These are phyloP conservation scores for Bidens hawaiensis DNA, from an alignment of 140 eudicot species.

Conservation along the genomic window DNA sequence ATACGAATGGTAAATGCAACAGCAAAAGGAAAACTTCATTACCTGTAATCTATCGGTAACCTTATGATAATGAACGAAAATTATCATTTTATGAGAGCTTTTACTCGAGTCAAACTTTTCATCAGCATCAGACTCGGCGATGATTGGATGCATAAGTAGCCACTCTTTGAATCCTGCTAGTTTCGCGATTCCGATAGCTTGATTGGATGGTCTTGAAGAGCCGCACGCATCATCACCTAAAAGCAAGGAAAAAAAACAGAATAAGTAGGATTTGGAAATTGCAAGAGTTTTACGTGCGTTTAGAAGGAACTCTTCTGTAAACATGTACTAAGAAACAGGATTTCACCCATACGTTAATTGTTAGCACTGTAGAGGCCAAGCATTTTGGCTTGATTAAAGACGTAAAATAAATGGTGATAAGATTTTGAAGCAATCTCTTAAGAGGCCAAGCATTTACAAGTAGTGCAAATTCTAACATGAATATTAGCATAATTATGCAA, in stretches of 20 bases:
- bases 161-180: constrained; percentile 84
- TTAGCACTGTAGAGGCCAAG: background rate
- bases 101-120: constrained; percentile 38
- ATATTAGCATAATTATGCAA: no score
- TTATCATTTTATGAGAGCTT: constrained; percentile 86
- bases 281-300: background rate
- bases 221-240: constrained; percentile 36
- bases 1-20: no score
- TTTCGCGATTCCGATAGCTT: constrained; percentile 80
- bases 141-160: constrained; percentile 87
- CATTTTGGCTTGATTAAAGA: constrained; percentile 1
- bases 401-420: background rate
- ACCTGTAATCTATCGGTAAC: constrained; percentile 90
- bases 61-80: constrained; percentile 90
- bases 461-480: background rate
- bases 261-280: constrained; percentile 10
- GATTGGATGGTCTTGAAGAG: constrained; percentile 41
- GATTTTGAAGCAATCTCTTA: constrained; percentile 7
- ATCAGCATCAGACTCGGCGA: constrained; percentile 49
- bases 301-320: background rate
- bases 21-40: constrained; percentile 22
- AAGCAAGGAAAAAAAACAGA: constrained; percentile 9
- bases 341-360: constrained; percentile 1
- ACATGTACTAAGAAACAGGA: background rate
- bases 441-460: constrained; percentile 7